Evolutionary conservation across 495 filamentous ascomycete genomes (phyloP), one percentile per base, ranked within the genome.

Genomic region (Xylaria acuta): DNA sequence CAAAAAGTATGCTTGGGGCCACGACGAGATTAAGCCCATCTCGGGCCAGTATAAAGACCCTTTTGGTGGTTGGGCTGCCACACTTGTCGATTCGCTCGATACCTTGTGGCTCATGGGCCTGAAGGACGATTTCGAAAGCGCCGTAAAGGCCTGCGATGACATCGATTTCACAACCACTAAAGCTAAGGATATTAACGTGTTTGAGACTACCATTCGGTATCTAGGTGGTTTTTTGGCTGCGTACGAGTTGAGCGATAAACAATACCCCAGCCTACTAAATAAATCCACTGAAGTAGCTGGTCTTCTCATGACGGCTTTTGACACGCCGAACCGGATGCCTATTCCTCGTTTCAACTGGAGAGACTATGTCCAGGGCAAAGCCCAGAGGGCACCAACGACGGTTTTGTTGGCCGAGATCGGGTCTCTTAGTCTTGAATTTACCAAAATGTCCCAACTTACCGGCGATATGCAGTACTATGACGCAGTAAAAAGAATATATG

Each of bases 311-410:
- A 87, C 90, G 41, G 88, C 90, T 43, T 97, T 97, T 82, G 94
- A 97, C 78, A 97, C 94, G 8, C 93, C 94, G 0, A 97, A 97
- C 76, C 87, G 91, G 63, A 95, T 97, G 93, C 94, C 94, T 5
- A 80, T 91, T 32, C 90, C 93, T 3, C 90, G 88, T 74, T 83
- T 91, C 30, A 88, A 92, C 12, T 92, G 87, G 80, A 94, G 92
- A 80, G 85, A 88, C 1, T 80, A 78, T 60, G 70, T 64, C 9
- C 74, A 68, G 32, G 64, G 73, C 27, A 64, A 77, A 43, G 60
- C 74, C n/a, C 77, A 82, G 56, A 76, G 90, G 12, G 92, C 93
- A 0, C 64, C 74, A 12, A 66, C 75, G 0, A 71, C 77, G 30
- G 76, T 78, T 62, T 72, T 86, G 6, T 71, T 86, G 40, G 77